phyloP scores from a whole-genome alignment of 2,329 filamentous ascomycete species.

The Coniochaeta sp. region DNA sequence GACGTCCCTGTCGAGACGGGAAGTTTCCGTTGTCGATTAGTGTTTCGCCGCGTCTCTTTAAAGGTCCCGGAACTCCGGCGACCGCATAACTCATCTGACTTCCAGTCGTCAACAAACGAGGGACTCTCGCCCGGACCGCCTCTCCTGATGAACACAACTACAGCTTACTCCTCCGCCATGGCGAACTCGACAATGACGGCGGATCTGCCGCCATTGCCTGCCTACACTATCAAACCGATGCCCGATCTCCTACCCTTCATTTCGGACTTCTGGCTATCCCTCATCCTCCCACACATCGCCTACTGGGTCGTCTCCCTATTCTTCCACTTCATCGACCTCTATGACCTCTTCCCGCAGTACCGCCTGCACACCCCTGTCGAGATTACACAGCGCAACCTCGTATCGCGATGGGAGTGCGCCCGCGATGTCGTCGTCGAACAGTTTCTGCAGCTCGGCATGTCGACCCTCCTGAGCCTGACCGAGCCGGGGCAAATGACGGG shows the following conservation, averaged over 20 bases:
- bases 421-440: constrained; percentile 91
- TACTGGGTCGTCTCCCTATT: constrained; percentile 85
- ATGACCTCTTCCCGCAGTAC: constrained; percentile 84
- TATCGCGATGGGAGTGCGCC: constrained; percentile 75
- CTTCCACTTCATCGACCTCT: constrained; percentile 82
- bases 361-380: constrained; percentile 92
- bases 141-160: neutral
- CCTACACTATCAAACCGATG: constrained; percentile 66
- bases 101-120: too few species aligned
- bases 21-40: neutral
- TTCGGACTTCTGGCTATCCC: constrained; percentile 72
- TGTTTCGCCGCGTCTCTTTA: neutral
- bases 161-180: constrained; percentile 25
- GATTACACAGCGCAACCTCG: constrained; percentile 80
- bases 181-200: constrained; percentile 46
- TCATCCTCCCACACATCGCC: constrained; percentile 69
- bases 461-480: constrained; percentile 58
- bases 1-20: too few species aligned
- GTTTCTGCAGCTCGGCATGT: constrained; percentile 73
- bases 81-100: neutral
- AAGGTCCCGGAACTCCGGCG: neutral
- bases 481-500: constrained; percentile 71
- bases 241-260: constrained; percentile 69
- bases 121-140: neutral
- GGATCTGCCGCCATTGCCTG: constrained; percentile 76